Base-by-base conservation (phyloP, 2,329 filamentous ascomycete species). In the Cytospora paraplurivora region DNA sequence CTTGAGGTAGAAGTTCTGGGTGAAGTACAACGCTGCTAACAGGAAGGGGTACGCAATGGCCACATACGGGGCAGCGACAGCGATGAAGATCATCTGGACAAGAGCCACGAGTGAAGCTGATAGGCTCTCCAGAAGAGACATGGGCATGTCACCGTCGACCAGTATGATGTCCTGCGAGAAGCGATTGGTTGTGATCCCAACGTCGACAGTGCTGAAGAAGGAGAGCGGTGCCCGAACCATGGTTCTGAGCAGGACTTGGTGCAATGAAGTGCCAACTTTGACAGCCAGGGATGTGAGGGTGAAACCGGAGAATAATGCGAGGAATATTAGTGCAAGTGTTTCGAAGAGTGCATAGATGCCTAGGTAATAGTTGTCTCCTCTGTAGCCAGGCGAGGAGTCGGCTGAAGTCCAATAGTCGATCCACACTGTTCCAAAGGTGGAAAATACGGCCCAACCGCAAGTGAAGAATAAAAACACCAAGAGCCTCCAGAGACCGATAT, bases 1-100 rank as follows among this genome's bases (percentile, higher is more conserved):
- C 17, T 74, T 72, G 0, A 81, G 72, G 59, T 80, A 80, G 19
- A 72, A 73, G 11, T 71, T 72, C 62, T 79, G 76, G 7, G 75
- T 58, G 4, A 69, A 13, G 57, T 72, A 76, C 4, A 76, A 62
- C 1, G 66, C 41, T 6, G 67, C 27, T 17, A 68, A 21, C 19
- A 71, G 51, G 53, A 73, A 64, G 2, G 72, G 72, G 7, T 71
- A 63, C 0, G 69, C 70, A 10, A 72, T 56, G 8, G 72, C 69
- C 35, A 74, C 56, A 57, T 73, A 75, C 56, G 70, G 66, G 5
- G 69, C 69, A 52, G 71, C 64, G 0, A 68, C 62, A 17, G 66
- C 62, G 7, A 70, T 68, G 19, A 71, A 41, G 41, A 34, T 38
- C 35, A 65, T 54, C 32, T 65, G 76, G 27, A 72, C 73, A 33